These are phyloP conservation scores for Grigorovia transvaalensis DNA, from an alignment of 805 yeast species.

Conservation along the genomic window DNA sequence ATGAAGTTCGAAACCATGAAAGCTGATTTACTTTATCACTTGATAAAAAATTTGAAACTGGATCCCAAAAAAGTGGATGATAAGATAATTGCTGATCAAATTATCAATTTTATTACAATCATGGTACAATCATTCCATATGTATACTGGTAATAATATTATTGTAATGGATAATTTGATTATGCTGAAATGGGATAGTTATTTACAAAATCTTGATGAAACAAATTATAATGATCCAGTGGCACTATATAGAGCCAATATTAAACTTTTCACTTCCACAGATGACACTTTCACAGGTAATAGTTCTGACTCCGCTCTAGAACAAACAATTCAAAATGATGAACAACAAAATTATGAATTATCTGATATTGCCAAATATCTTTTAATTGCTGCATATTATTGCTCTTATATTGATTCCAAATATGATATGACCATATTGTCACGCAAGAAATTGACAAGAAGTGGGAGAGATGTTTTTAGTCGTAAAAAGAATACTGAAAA, in stretches of 20 bases:
- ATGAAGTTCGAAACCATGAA: slow-evolving; percentile 12
- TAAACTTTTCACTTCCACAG: slow-evolving; percentile 24
- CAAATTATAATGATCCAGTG: slow-evolving; percentile 17
- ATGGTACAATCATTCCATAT: slow-evolving; percentile 25
- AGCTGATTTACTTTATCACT: background rate
- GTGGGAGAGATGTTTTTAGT: slow-evolving; percentile 33
- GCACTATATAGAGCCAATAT: slow-evolving; percentile 25
- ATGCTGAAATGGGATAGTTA: slow-evolving; percentile 25
- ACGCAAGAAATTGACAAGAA: slow-evolving; percentile 35
- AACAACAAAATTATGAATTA: slow-evolving; percentile 33
- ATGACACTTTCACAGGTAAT: slow-evolving; percentile 23
- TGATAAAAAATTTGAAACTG: background rate
- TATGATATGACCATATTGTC: slow-evolving; percentile 66
- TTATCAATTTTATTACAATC: slow-evolving; percentile 19
- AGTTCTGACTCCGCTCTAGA: background rate
- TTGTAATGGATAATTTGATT: slow-evolving; percentile 20
- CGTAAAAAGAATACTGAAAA: slow-evolving; percentile 45
- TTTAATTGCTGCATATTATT: slow-evolving; percentile 73
- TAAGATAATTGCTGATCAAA: background rate
- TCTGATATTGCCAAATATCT: slow-evolving; percentile 57
- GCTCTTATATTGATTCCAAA: slow-evolving; percentile 64
- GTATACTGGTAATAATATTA: slow-evolving; percentile 26
- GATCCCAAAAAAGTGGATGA: background rate
- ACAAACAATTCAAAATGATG: slow-evolving; percentile 1
- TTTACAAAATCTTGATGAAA: slow-evolving; percentile 10